Evolutionary conservation across 441 rosid genomes (phyloP).

Genomic region (Adansonia grandidieri): DNA sequence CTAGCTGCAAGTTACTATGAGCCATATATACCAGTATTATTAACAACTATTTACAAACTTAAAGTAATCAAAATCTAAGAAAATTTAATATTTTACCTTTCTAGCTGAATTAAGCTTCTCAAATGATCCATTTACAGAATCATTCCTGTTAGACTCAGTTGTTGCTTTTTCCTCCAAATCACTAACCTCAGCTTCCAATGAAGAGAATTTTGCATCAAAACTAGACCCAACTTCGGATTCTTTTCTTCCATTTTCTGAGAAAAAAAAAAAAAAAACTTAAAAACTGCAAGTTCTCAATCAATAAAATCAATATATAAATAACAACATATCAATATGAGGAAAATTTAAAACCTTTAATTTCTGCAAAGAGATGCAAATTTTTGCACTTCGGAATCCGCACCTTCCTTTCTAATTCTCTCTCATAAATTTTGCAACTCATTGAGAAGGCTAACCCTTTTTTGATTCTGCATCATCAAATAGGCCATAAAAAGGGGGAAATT

Average conservation of each 20-base stretch:
- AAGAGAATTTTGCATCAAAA: conserved; percentile 43
- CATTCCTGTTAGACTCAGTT: conserved; percentile 41
- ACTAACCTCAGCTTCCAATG: conserved; percentile 49
- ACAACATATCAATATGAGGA: neutral
- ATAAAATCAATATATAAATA: neutral
- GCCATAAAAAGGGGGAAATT: neutral
- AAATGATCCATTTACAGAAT: conserved; percentile 43
- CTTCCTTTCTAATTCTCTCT: conserved; percentile 45
- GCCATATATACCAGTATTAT: conserved; percentile 10
- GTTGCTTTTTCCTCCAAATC: conserved; percentile 54
- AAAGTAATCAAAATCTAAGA: neutral
- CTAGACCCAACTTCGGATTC: conserved; percentile 49
- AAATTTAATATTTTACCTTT: conserved; percentile 47
- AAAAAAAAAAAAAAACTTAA: conserved; percentile 21
- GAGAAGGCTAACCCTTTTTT: conserved; percentile 40
- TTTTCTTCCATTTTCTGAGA: conserved; percentile 41
- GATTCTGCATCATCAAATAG: conserved; percentile 41
- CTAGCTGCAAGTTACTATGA: conserved; percentile 66
- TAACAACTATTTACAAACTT: neutral
- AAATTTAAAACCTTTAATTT: conserved; percentile 50
- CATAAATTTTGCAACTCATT: conserved; percentile 45
- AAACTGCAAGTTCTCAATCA: neutral
- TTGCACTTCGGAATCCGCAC: conserved; percentile 42
- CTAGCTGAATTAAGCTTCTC: conserved; percentile 55
- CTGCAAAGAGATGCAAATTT: conserved; percentile 47